These are phyloP conservation scores for Arabidopsis arenosa DNA, from an alignment of 345 rosid genomes.

Conservation along the genomic window DNA sequence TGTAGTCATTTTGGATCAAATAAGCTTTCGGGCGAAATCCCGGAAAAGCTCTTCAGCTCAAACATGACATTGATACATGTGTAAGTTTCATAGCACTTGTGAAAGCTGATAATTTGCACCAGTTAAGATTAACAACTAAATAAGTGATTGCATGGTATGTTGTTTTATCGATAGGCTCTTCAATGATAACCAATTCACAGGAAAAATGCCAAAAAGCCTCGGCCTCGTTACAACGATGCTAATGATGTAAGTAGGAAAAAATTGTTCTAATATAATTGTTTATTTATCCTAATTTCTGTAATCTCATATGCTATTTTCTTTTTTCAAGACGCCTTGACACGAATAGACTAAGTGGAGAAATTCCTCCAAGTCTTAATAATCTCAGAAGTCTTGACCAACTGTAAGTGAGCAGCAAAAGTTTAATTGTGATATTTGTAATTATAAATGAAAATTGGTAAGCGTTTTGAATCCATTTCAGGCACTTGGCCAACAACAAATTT, in stretches of 20 bases:
- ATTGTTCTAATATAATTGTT: no score
- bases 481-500: slow-evolving; percentile 67
- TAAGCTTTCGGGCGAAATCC: background rate
- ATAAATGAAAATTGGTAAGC: slow-evolving; percentile 6
- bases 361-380: slow-evolving; percentile 64
- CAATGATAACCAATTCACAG: background rate
- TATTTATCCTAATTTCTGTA: background rate
- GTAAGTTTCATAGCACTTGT: background rate
- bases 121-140: background rate
- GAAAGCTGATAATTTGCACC: no score
- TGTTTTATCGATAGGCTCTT: background rate
- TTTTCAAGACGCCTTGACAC: slow-evolving; percentile 74
- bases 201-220: background rate
- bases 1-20: background rate
- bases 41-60: background rate
- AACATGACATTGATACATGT: background rate
- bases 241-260: background rate
- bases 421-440: background rate
- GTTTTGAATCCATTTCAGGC: slow-evolving; percentile 50
- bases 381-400: slow-evolving; percentile 57
- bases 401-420: slow-evolving; percentile 66
- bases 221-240: background rate
- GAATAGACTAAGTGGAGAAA: slow-evolving; percentile 57
- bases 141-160: background rate
- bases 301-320: background rate